These are phyloP conservation scores for Jamesozyma lodderae DNA, from an alignment of 805 yeast genomes.

Conservation along the genomic window DNA sequence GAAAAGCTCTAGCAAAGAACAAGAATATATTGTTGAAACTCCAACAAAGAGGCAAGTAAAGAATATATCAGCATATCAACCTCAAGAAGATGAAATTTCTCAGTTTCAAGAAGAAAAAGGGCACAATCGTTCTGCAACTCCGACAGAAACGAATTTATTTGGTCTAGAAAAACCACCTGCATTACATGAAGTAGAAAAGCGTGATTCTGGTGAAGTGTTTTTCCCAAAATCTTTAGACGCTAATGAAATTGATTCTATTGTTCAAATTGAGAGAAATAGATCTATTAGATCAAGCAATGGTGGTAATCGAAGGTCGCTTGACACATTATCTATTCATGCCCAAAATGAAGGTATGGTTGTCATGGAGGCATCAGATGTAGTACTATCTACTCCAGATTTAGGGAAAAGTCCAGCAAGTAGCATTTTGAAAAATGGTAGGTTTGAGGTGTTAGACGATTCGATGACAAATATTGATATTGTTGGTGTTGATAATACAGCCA, in stretches of 20 bases:
- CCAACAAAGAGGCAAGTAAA: no score
- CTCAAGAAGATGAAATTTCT: background rate
- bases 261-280: conserved; percentile 58
- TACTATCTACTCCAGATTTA: conserved; percentile 30
- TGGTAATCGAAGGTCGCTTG: conserved; percentile 26
- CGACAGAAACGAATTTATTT: background rate
- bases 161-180: background rate
- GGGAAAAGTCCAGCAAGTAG: conserved; percentile 32
- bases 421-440: conserved; percentile 29
- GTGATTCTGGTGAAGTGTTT: conserved; percentile 46
- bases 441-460: conserved; percentile 10
- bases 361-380: conserved; percentile 27
- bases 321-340: conserved; percentile 32
- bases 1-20: background rate
- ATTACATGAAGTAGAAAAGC: conserved; percentile 6
- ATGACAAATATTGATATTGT: no score
- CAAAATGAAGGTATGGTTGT: conserved; percentile 43
- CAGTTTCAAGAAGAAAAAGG: no score
- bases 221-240: conserved; percentile 63
- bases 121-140: background rate
- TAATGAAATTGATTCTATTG: conserved; percentile 66
- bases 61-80: no score
- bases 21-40: no score
- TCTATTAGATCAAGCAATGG: conserved; percentile 41
- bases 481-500: background rate